phyloP scores from a whole-genome alignment of 768 basidiomycete genomes.

The Hortiboletus campestris region DNA sequence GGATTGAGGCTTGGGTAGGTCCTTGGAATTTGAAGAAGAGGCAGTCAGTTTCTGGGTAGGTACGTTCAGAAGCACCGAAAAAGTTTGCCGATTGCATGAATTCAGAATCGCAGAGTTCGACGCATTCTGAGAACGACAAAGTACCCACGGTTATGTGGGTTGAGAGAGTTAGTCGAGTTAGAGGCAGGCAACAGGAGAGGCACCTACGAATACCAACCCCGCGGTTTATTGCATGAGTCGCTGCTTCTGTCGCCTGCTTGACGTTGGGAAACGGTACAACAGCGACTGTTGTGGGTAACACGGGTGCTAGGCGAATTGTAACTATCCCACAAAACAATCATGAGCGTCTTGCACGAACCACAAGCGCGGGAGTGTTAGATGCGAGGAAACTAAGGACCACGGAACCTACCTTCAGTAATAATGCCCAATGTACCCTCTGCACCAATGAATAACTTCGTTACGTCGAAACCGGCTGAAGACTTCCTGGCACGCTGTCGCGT shows the following conservation, averaged over 20 bases:
- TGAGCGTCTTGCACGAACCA: neutral
- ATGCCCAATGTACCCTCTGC: slow-evolving; percentile 84
- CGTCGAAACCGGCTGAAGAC: slow-evolving; percentile 84
- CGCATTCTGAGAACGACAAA: slow-evolving; percentile 56
- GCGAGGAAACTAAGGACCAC: neutral
- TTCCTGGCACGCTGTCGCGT: slow-evolving; percentile 78
- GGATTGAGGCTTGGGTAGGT: slow-evolving; percentile 53
- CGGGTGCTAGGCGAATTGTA: slow-evolving; percentile 77
- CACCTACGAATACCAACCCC: slow-evolving; percentile 75
- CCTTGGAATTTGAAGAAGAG: slow-evolving; percentile 91
- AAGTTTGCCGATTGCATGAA: slow-evolving; percentile 65
- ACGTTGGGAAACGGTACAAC: slow-evolving; percentile 80
- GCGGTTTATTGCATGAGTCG: slow-evolving; percentile 64
- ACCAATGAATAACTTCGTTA: slow-evolving; percentile 84
- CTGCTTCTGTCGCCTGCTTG: slow-evolving; percentile 69
- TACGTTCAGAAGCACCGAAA: slow-evolving; percentile 49
- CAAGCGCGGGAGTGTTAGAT: neutral
- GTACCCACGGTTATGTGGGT: neutral
- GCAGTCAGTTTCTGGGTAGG: slow-evolving; percentile 63
- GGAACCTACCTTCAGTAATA: slow-evolving; percentile 68
- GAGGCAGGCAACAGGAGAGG: neutral
- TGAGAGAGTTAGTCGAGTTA: neutral
- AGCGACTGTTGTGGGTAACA: slow-evolving; percentile 80
- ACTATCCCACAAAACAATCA: slow-evolving; percentile 37
- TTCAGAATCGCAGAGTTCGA: slow-evolving; percentile 75